Base-by-base conservation (phyloP, 192 early-diverging fungal genomes). In the Funneliformis mosseae region DNA sequence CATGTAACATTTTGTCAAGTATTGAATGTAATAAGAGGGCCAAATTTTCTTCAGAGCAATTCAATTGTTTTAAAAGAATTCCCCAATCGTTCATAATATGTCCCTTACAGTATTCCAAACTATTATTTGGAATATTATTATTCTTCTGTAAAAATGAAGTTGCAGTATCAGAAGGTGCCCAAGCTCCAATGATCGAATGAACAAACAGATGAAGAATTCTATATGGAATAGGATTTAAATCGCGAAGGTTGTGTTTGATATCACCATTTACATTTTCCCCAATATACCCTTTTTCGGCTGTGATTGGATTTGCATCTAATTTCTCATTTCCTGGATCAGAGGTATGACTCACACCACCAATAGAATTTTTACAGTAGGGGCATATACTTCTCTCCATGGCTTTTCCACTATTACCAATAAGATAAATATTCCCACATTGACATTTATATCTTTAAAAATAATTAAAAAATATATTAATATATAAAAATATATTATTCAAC, bases 81-180 rank as follows among this genome's bases (percentile, higher is more conserved):
- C 74, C 41, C 77, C 77, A 79, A 43, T 79, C 77, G 16, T 79
- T 79, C 12, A 0, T 45, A 33, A 79, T 79, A 33, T 79, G 77
- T 41, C 74, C 67, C 39, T 43, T 25, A 39, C 77, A 79, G 41
- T 73, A 74, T 27, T 76, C 8, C 14, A 5, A 10, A 25, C 9
- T 3, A 6, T 45, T n/a, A 48, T 4, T 8, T 46, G 12, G 14
- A 73, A 46, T 45, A 14, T 42, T 48, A 46, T 16, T 27, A 16
- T 33, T 14, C 28, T 25, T 21, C 3, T 66, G 28, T 21, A 64
- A 9, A 12, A 77, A 39, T 8, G 45, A 7, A 16, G 9, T 12
- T 11, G 67, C 76, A 16, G 38, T n/a, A 8, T 33, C 28, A 25
- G 66, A 43, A 33, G 27, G 21, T 2, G 38, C 3, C 21, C 23